Base-by-base conservation (phyloP, 1,284 basidiomycete species). In the Trichosporon inkin region DNA sequence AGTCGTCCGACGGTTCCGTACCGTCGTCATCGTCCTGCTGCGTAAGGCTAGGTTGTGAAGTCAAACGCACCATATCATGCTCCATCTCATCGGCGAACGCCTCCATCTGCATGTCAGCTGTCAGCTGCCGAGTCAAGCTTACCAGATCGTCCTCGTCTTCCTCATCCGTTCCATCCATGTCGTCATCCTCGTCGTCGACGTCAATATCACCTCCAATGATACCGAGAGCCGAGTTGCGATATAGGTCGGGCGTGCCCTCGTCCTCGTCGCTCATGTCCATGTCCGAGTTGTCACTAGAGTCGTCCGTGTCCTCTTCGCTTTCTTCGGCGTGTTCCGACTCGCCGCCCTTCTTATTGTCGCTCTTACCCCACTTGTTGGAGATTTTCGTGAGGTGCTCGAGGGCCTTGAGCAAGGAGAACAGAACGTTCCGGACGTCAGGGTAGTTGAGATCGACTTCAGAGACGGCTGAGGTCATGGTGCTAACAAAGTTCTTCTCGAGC, bases 401-500 rank as follows among this genome's bases (percentile, higher is more conserved):
- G 6, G 96, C 94, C 35, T 88, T 85, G 36, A 99, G 81, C 61
- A 99, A 86, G 0, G 89, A 86, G 19, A 88, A 87, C 16, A 99
- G 86, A 28, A 98, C 82, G 38, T 85, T 84, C 60, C 89, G 87
- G 66, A 97, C 86, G 67, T 94, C 88, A 2, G 96, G 96, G 78
- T 94, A 95, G 74, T 97, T 96, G 56, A 98, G 83, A 72, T 99
- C 96, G 38, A 97, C 86, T 60, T 99, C 96, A 7, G 90, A 88
- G 10, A 98, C 82, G 11, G 92, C 89, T 55, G 83, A 88, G 0
- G 96, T 98, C 35, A 99, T 81, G 3, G 89, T 87, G 6, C 88
- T 84, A 19, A 98, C 96, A 70, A 90, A 96, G 73, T 92, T 92
- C 82, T 98, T 97, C 81, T 99, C 96, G 49, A 99, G 80, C 96